Evolutionary conservation across 306 rosid species (phyloP), one percentile per base, ranked within the genome.

Genomic region (Cicer yamashitae): DNA sequence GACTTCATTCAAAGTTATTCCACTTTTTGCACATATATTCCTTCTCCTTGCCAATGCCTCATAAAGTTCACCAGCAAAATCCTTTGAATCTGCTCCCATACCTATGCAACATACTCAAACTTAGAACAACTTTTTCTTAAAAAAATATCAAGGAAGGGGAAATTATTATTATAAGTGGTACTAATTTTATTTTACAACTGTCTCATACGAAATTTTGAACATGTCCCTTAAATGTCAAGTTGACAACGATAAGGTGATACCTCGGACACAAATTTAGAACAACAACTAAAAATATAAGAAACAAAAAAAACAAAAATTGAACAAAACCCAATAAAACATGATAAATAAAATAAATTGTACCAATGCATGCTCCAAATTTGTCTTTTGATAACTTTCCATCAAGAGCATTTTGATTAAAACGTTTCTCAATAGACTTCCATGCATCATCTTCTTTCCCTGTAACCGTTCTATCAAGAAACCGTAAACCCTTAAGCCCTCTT

Each of bases 61-160:
- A 14, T 71, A 94, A 8, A 91, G 74, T 48, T 89, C 94, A 37
- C 91, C 91, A 3, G 97, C 93, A 59, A 94, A 94, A 17, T 90
- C 98, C 84, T 90, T 91, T 10, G 97, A 94, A 10, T 91, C 97
- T 81, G 85, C 75, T 40, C 89, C 96, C 97, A 91, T 91, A 43
- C 98, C 98, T 30, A 30, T 30, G 37, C 37, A 30, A 30, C 34
- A 30, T 30, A 30, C 37, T 30, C 71, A 77, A 45, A 63, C 68
- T 64, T 51, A 69, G 41, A 12, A 53, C 17, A 72, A 73, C 11
- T 2, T 30, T 30, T 30, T 30, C 37, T 30, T 30, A 30, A 30
- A 30, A 30, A 30, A 30, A 30, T 30, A 30, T 30, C 5, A 30
- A 30, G 37, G 37, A 30, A 30, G 37, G 37, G 37, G 37, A 30